These are phyloP conservation scores for Xylaria sp. DNA, from an alignment of 2,329 filamentous ascomycete genomes.

Conservation along the genomic window DNA sequence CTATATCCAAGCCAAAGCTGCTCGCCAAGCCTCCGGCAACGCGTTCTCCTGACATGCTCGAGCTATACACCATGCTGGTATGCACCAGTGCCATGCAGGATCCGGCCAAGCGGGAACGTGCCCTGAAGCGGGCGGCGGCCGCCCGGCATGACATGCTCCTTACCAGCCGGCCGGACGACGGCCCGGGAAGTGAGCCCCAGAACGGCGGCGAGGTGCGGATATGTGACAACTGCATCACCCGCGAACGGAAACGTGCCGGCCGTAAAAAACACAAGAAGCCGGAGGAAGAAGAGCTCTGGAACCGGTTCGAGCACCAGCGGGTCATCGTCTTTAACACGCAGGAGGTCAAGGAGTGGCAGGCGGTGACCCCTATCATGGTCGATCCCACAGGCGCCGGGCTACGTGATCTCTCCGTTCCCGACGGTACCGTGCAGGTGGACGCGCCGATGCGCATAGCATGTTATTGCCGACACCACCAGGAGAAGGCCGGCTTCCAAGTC, in stretches of 20 bases:
- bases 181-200: constrained; percentile 67
- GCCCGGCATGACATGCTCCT: constrained; percentile 38
- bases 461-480: constrained; percentile 92
- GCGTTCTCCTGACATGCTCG: constrained; percentile 72
- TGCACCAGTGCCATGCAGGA: constrained; percentile 92
- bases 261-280: constrained; percentile 92
- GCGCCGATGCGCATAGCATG: constrained; percentile 95
- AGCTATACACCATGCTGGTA: constrained; percentile 79
- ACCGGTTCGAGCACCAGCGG: constrained; percentile 75
- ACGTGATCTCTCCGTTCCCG: constrained; percentile 48
- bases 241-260: constrained; percentile 87
- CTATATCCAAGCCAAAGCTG: constrained; percentile 92
- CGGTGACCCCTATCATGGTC: constrained; percentile 56
- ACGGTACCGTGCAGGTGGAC: constrained; percentile 75
- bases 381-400: constrained; percentile 48
- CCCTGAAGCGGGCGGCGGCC: constrained; percentile 62
- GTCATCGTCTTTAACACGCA: constrained; percentile 91
- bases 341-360: constrained; percentile 83
- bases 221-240: constrained; percentile 85
- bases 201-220: constrained; percentile 95
- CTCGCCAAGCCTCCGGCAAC: constrained; percentile 72
- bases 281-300: constrained; percentile 89
- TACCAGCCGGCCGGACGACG: constrained; percentile 38
- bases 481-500: constrained; percentile 89
- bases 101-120: constrained; percentile 65